Evolutionary conservation across 148 eudicot genomes (phyloP), one percentile per base, ranked within the genome.

Genomic region (Arbutus unedo): DNA sequence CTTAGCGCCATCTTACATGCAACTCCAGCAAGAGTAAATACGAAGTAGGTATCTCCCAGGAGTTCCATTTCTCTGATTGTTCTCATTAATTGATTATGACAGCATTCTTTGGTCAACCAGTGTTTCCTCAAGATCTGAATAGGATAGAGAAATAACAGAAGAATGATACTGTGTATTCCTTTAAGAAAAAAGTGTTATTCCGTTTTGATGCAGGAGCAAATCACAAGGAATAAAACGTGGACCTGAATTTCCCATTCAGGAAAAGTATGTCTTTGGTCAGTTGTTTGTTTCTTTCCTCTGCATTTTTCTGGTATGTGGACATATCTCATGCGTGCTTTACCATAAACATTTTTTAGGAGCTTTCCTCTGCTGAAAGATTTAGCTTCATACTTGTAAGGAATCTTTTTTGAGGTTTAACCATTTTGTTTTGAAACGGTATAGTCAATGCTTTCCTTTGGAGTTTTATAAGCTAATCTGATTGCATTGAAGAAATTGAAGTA

Each of bases 1-100:
- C 97, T 96, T 44, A 93, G 97, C 86, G 98, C 98, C 82, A 86
- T 96, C 80, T 88, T 96, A 89, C 99, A 96, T 90, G 90, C 99
- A 77, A 90, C 92, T 87, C 98, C 99, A 15, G 91, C 95, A 83
- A 92, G 97, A 88, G 90, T 93, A 71, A 89, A 91, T 79, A 82
- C 90, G 78, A 91, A 89, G 94, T 91, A 86, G 89, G 94, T 81
- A 56, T 60, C 72, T 56, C 50, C 73, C 53, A 18, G 23, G 10
- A 13, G 16, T 53, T 79, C 23, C 9, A 43, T 47, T 45, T 45
- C 38, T 49, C 66, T 18, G 66, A 54, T 55, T 78, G 44, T 53
- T 75, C 43, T 18, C 41, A 11, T 15, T 57, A 50, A 49, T 50
- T 83, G 23, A 25, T 23, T 81, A 3, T 50, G 14, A 15, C 14